phyloP scores from a whole-genome alignment of 345 rosid genomes.

The Arabidopsis arenosa region DNA sequence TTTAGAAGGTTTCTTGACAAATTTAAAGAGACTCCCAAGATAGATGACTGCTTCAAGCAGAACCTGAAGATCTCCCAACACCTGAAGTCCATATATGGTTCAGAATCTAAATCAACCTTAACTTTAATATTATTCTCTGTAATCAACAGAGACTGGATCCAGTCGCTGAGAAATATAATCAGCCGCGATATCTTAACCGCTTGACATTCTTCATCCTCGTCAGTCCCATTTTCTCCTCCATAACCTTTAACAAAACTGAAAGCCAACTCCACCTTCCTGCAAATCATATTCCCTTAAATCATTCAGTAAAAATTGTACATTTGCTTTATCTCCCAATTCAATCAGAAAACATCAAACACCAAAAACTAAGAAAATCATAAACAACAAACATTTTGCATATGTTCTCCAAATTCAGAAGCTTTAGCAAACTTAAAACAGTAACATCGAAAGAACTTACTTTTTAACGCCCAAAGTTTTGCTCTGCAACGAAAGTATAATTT shows the following conservation, averaged over 20 bases:
- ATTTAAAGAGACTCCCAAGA: slow-evolving; percentile 59
- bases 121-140: slow-evolving; percentile 50
- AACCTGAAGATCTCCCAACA: slow-evolving; percentile 83
- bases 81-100: slow-evolving; percentile 65
- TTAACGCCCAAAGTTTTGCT: slow-evolving; percentile 53
- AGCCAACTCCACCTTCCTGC: slow-evolving; percentile 84
- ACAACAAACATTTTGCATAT: background rate
- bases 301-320: background rate
- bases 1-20: slow-evolving; percentile 63
- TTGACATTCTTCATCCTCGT: slow-evolving; percentile 55
- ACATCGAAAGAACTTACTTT: slow-evolving; percentile 53
- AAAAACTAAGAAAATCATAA: too few species aligned
- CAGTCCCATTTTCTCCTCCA: slow-evolving; percentile 40
- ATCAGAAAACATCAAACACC: background rate
- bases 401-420: slow-evolving; percentile 18
- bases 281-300: slow-evolving; percentile 23
- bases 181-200: slow-evolving; percentile 64
- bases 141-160: slow-evolving; percentile 74
- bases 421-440: background rate
- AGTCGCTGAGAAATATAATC: slow-evolving; percentile 69
- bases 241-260: slow-evolving; percentile 50
- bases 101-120: slow-evolving; percentile 37
- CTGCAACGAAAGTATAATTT: slow-evolving; percentile 66
- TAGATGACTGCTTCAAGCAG: slow-evolving; percentile 67
- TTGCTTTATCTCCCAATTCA: background rate